Conservation (phyloP, 805 yeast genomes). For the Starmerella vaccinii region DNA sequence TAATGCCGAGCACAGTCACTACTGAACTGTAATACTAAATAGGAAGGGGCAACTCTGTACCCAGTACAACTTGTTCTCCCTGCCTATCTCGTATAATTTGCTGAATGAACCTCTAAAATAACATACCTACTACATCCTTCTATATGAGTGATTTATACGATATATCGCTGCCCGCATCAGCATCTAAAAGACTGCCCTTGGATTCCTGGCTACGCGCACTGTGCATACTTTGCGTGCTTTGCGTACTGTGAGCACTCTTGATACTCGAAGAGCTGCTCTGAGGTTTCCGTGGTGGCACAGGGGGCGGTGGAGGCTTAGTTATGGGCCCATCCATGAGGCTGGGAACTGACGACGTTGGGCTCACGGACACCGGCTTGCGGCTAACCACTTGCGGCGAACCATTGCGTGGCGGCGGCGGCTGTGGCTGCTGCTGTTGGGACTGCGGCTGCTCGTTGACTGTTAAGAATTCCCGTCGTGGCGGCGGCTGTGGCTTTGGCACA, state of each 20-base stretch:
- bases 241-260: conserved; percentile 1
- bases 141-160: conserved; percentile 17
- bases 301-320: not conserved
- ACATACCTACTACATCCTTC: not conserved
- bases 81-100: no score
- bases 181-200: conserved; percentile 13
- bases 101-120: no score
- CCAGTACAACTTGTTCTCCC: no score
- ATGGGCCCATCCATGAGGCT: conserved; percentile 19
- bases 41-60: no score
- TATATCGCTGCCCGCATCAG: conserved; percentile 7
- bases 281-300: not conserved
- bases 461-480: not conserved
- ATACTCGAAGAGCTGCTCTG: conserved; percentile 10
- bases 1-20: no score
- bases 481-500: conserved; percentile 27
- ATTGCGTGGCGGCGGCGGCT: not conserved
- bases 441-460: not conserved
- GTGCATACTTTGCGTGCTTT: conserved; percentile 2
- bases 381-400: not conserved
- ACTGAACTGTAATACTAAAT: no score
- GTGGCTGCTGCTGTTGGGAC: not conserved
- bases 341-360: not conserved
- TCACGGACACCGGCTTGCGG: conserved; percentile 12
- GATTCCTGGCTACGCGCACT: conserved; percentile 1